Evolutionary conservation across 805 yeast genomes (phyloP).

Genomic region (Henningerozyma blattae): DNA sequence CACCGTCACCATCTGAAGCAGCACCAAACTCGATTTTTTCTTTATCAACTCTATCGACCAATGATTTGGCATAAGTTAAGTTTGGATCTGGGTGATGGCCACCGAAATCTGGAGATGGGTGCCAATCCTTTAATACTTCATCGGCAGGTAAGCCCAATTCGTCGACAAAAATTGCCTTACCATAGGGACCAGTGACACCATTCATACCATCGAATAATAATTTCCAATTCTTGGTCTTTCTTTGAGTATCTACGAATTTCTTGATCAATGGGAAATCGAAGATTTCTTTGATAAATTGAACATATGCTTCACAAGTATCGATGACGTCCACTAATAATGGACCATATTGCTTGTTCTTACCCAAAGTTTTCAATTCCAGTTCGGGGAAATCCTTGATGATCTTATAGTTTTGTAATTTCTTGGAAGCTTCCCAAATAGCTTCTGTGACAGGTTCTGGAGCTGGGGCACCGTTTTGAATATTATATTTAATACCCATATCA

Average conservation of each 20-base stretch:
- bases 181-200: conserved; percentile 98
- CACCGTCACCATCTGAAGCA: conserved; percentile 99
- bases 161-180: conserved; percentile 67
- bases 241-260: conserved; percentile 41
- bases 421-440: conserved; percentile 65
- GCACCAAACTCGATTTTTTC: conserved; percentile 89
- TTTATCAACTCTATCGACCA: conserved; percentile 74
- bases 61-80: conserved; percentile 80
- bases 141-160: conserved; percentile 65
- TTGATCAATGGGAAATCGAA: conserved; percentile 81
- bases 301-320: conserved; percentile 71
- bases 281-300: conserved; percentile 65
- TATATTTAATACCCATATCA: conserved; percentile 94
- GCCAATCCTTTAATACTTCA: conserved; percentile 62
- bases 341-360: conserved; percentile 36
- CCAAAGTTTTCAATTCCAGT: conserved; percentile 51
- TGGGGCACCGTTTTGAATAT: conserved; percentile 92
- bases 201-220: conserved; percentile 82
- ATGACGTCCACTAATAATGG: conserved; percentile 68
- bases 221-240: conserved; percentile 45
- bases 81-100: conserved; percentile 98
- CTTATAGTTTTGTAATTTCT: conserved; percentile 46
- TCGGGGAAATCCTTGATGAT: conserved; percentile 45
- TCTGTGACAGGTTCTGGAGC: conserved; percentile 94
- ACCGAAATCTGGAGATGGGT: conserved; percentile 84